phyloP scores from a whole-genome alignment of 2,329 filamentous ascomycete species.

The Neonectria sp. region DNA sequence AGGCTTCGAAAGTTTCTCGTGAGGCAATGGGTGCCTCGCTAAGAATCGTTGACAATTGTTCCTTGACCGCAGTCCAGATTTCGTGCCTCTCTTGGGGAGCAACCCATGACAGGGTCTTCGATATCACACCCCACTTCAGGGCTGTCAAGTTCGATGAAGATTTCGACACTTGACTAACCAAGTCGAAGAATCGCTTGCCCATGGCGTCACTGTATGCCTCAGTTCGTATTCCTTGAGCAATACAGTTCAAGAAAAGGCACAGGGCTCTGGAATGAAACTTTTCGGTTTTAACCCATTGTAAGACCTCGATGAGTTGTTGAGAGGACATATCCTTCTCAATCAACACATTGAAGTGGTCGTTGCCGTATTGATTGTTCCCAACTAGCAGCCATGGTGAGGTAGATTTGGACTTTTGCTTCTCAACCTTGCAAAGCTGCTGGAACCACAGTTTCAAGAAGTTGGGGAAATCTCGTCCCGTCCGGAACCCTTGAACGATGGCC shows the following conservation, averaged over 20 bases:
- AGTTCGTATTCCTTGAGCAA: constrained; percentile 59
- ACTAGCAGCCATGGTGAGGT: constrained; percentile 54
- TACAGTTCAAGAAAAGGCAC: constrained; percentile 60
- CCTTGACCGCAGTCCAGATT: constrained; percentile 54
- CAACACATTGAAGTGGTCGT: constrained; percentile 40
- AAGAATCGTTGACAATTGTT: constrained; percentile 52
- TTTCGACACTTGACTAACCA: constrained; percentile 50
- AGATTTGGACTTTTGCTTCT: constrained; percentile 46
- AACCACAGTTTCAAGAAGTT: constrained; percentile 65
- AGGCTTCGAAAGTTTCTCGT: constrained; percentile 57
- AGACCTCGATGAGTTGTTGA: constrained; percentile 59
- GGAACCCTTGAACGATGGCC: constrained; percentile 61
- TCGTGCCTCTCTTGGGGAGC: constrained; percentile 46
- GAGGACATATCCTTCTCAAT: constrained; percentile 62
- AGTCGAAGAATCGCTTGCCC: constrained; percentile 56
- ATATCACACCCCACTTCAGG: constrained; percentile 59
- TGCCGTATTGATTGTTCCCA: constrained; percentile 34
- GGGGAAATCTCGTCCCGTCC: constrained; percentile 60
- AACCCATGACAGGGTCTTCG: constrained; percentile 55
- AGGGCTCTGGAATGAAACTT: constrained; percentile 51
- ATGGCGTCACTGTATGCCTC: constrained; percentile 61
- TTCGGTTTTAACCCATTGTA: constrained; percentile 60
- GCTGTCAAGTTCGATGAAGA: constrained; percentile 50
- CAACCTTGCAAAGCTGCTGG: constrained; percentile 56
- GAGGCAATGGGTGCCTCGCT: constrained; percentile 51